phyloP scores from a whole-genome alignment of 2,329 filamentous ascomycete species.

The Leptosphaerulina australis region DNA sequence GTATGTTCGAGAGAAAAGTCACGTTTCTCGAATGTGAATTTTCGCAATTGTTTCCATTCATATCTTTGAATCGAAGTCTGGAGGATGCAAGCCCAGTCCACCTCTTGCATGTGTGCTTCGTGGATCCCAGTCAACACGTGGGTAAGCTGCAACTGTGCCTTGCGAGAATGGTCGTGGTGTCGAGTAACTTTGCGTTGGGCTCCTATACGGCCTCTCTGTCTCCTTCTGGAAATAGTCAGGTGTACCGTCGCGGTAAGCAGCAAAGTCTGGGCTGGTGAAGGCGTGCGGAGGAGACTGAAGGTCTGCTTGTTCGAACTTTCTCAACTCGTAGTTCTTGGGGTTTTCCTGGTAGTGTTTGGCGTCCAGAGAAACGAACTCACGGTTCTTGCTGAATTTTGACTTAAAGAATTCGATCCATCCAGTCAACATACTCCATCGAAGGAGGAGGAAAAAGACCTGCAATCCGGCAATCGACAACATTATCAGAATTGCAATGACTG shows the following conservation, averaged over 20 bases:
- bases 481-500: slow-evolving; percentile 79
- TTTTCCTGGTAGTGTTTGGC: slow-evolving; percentile 56
- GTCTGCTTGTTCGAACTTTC: slow-evolving; percentile 38
- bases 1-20: too few species aligned
- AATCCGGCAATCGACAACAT: slow-evolving; percentile 82
- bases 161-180: slow-evolving; percentile 48
- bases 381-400: slow-evolving; percentile 59
- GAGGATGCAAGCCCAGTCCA: slow-evolving; percentile 49
- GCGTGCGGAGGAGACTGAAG: slow-evolving; percentile 37
- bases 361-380: slow-evolving; percentile 89
- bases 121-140: slow-evolving; percentile 46
- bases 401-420: slow-evolving; percentile 77
- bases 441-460: slow-evolving; percentile 81
- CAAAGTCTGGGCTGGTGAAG: slow-evolving; percentile 32
- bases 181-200: slow-evolving; percentile 51
- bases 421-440: slow-evolving; percentile 80
- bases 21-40: too few species aligned
- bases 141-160: slow-evolving; percentile 18
- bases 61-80: slow-evolving; percentile 38
- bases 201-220: slow-evolving; percentile 47
- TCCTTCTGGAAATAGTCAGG: slow-evolving; percentile 48
- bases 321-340: slow-evolving; percentile 44
- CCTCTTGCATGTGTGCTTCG: slow-evolving; percentile 47
- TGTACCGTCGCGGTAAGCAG: slow-evolving; percentile 33
- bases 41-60: slow-evolving; percentile 24